A percentile compares a stretch with the other conserved stretches of the same genome.
phyloP scores from a whole-genome alignment of 805 yeast genomes.

The Teunomyces panamensis region DNA sequence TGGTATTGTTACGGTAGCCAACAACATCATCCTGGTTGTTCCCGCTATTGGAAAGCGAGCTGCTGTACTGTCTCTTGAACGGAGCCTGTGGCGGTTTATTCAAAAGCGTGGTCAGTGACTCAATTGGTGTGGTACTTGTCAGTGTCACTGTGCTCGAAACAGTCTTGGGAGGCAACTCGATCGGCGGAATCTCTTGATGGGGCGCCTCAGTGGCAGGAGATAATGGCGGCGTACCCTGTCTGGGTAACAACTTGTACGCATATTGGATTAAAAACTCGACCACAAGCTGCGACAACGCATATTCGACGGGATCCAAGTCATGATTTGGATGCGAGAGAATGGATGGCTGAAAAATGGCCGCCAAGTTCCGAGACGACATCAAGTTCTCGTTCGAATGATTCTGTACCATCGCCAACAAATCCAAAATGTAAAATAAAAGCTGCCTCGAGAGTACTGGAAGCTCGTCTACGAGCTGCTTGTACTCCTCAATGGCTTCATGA shows the following conservation, averaged over 20 bases:
- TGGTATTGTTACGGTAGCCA: not conserved
- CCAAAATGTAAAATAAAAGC: slow-evolving; percentile 79
- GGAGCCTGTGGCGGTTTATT: slow-evolving; percentile 12
- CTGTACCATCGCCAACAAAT: slow-evolving; percentile 80
- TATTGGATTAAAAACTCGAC: slow-evolving; percentile 88
- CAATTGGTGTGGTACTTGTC: slow-evolving; percentile 16
- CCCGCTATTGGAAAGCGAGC: slow-evolving; percentile 28
- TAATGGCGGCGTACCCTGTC: slow-evolving; percentile 16
- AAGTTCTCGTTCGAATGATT: slow-evolving; percentile 72
- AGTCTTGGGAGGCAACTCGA: not conserved
- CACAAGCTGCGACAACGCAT: slow-evolving; percentile 79
- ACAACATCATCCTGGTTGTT: slow-evolving; percentile 22
- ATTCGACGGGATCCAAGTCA: slow-evolving; percentile 89
- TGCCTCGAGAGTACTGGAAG: slow-evolving; percentile 81
- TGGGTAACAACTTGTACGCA: slow-evolving; percentile 73
- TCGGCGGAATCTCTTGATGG: not conserved
- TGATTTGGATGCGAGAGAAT: slow-evolving; percentile 88
- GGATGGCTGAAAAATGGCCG: slow-evolving; percentile 97
- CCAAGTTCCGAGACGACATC: slow-evolving; percentile 90
- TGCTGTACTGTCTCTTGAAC: slow-evolving; percentile 30
- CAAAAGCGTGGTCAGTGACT: slow-evolving; percentile 3
- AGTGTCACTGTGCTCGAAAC: slow-evolving; percentile 11
- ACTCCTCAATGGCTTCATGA: slow-evolving; percentile 65
- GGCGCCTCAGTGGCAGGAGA: not conserved
- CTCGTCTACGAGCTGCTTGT: slow-evolving; percentile 62